Conservation (phyloP, 176 grass and related monocot genomes). For the Leersia perrieri region DNA sequence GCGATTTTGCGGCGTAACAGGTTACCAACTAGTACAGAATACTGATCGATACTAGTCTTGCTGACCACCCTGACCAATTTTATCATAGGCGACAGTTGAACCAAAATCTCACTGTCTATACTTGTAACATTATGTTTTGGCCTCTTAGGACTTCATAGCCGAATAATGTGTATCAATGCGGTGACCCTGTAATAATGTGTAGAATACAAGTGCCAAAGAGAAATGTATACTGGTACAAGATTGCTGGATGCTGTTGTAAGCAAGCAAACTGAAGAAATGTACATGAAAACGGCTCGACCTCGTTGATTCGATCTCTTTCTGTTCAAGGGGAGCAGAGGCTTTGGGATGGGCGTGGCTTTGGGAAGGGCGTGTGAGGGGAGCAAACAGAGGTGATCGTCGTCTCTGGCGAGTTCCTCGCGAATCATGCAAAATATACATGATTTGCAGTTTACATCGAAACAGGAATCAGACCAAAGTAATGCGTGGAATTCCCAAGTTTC, state of each 20-base stretch:
- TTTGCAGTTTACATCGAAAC: neutral
- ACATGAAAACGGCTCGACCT: neutral
- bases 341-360: no score
- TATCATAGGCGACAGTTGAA: constrained; percentile 12
- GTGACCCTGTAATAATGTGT: constrained; percentile 29
- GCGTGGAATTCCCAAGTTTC: no score
- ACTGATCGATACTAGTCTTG: neutral
- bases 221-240: constrained; percentile 25
- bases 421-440: neutral
- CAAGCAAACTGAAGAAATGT: constrained; percentile 21
- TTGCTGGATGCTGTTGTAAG: constrained; percentile 5
- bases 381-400: no score
- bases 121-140: constrained; percentile 23
- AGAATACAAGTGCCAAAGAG: constrained; percentile 6
- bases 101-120: constrained; percentile 24
- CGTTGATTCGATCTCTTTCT: neutral
- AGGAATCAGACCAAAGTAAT: neutral
- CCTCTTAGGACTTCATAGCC: constrained; percentile 19
- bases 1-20: neutral
- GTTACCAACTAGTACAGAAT: neutral
- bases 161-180: constrained; percentile 12
- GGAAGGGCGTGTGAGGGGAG: no score
- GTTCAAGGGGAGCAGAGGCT: no score
- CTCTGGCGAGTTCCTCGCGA: no score
- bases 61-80: constrained; percentile 14